Evolutionary conservation across 2,329 filamentous ascomycete genomes (phyloP), one percentile per base, ranked within the genome.

Genomic region (Endothia cerciana): DNA sequence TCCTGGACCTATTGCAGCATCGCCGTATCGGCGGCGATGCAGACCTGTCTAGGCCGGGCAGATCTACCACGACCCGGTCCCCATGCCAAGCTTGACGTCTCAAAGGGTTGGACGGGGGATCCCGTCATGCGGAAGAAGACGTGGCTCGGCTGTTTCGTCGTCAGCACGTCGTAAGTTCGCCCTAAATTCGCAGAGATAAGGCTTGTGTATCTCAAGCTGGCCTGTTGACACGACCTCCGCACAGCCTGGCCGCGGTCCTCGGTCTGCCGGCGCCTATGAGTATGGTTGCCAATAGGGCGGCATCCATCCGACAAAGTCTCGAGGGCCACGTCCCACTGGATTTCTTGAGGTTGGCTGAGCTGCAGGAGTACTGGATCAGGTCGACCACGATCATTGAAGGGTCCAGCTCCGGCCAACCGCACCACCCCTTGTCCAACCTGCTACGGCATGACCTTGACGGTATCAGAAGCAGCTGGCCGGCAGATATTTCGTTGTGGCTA

Each of bases 1-100:
- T 55, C 51, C 15, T 55, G 51, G 51, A 55, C 51, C 17, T 55
- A 55, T 55, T 55, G 51, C 51, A 55, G 17, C 8, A 36, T 55
- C 15, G 51, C 51, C 15, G 51, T 55, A 13, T 36, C 51, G 51
- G 51, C 51, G 17, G 51, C 51, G 7, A 55, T 36, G 30, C 51
- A 55, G 51, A 55, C 15, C 4, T 55, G 51, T n/a, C 11, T 55
- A 30, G 51, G 30, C 17, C 30, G 51, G 28, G 51, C 51, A 11
- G 51, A 55, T 55, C 30, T 55, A 22, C 51, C 51, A 33, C 51
- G 51, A n/a, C 2, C 51, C 1, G 51, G 51, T 19, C 28, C 51
- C 15, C 30, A 55, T 36, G 28, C 6, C 6, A 55, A 55, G 13
- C 36, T 19, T 8, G 51, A 55, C 30, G 17, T 36, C 8, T 11